Conservation (phyloP, 2,329 filamentous ascomycete species). For the Sporothrix luriei region DNA sequence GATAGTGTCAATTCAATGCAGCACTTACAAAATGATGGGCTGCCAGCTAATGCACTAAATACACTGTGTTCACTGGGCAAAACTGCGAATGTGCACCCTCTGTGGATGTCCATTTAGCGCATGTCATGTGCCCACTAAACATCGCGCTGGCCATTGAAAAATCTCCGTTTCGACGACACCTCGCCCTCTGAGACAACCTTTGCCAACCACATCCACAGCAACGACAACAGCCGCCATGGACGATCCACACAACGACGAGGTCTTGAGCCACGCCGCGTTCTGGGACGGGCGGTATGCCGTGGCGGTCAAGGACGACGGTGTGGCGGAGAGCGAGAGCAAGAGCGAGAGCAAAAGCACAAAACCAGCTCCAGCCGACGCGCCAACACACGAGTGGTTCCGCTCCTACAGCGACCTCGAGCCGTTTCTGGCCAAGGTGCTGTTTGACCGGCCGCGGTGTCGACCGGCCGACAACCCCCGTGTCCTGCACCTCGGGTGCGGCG, state of each 20-base stretch:
- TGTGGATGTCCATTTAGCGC: background rate
- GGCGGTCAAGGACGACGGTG: conserved; percentile 40
- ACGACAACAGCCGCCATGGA: conserved; percentile 9
- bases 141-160: background rate
- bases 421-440: conserved; percentile 52
- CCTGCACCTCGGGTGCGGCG: conserved; percentile 60
- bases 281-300: conserved; percentile 54
- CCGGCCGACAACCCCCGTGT: conserved; percentile 47
- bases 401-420: conserved; percentile 51
- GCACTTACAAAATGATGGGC: too few relatives aligned
- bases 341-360: background rate
- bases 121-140: background rate
- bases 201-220: background rate
- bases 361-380: conserved; percentile 32
- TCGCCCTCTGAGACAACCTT: background rate
- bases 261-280: conserved; percentile 49
- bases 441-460: conserved; percentile 39
- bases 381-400: conserved; percentile 59
- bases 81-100: background rate
- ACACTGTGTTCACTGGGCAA: background rate
- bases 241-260: conserved; percentile 31
- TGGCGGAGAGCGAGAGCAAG: conserved; percentile 32
- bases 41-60: background rate
- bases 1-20: too few relatives aligned
- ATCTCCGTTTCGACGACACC: background rate